Evolutionary conservation across 108 stramenopile species (phyloP).

Genomic region (Nitzschia sp.): DNA sequence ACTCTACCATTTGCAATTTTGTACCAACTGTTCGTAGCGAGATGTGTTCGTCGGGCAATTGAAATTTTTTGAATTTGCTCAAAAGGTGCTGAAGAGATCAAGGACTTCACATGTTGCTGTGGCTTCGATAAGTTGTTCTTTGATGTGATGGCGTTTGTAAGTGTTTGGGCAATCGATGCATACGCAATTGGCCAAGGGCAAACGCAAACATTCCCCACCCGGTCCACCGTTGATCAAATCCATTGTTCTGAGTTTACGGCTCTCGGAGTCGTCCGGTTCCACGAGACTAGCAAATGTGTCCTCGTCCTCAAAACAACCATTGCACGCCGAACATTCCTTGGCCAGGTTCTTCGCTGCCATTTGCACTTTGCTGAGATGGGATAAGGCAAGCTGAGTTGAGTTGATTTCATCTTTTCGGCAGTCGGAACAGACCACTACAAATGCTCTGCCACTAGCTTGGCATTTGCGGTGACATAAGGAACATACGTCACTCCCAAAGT

Average conservation of each 20-base stretch:
- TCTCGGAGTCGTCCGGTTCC: slow-evolving; percentile 10
- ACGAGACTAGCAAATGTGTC: slow-evolving; percentile 58
- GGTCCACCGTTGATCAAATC: slow-evolving; percentile 10
- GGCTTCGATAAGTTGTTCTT: slow-evolving; percentile 75
- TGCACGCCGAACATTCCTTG: slow-evolving; percentile 67
- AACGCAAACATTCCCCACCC: slow-evolving; percentile 34
- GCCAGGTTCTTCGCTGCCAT: slow-evolving; percentile 52
- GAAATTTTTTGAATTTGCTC: too few relatives aligned
- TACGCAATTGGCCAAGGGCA: slow-evolving; percentile 79
- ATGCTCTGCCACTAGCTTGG: slow-evolving; percentile 64
- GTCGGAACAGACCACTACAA: slow-evolving; percentile 63
- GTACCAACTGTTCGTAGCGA: too few relatives aligned
- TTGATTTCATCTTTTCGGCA: slow-evolving; percentile 53
- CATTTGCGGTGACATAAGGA: slow-evolving; percentile 69
- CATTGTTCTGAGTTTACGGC: background rate
- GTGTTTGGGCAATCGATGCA: slow-evolving; percentile 88
- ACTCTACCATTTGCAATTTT: too few relatives aligned
- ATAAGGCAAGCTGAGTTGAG: slow-evolving; percentile 50
- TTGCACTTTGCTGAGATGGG: slow-evolving; percentile 56
- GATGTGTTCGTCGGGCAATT: too few relatives aligned
- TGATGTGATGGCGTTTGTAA: slow-evolving; percentile 67
- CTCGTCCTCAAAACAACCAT: slow-evolving; percentile 68
- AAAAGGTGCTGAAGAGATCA: slow-evolving; percentile 5
- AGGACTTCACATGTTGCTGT: slow-evolving; percentile 27
- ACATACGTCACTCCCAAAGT: slow-evolving; percentile 85